Base-by-base conservation (phyloP, 768 basidiomycete genomes). In the Suillus subluteus region DNA sequence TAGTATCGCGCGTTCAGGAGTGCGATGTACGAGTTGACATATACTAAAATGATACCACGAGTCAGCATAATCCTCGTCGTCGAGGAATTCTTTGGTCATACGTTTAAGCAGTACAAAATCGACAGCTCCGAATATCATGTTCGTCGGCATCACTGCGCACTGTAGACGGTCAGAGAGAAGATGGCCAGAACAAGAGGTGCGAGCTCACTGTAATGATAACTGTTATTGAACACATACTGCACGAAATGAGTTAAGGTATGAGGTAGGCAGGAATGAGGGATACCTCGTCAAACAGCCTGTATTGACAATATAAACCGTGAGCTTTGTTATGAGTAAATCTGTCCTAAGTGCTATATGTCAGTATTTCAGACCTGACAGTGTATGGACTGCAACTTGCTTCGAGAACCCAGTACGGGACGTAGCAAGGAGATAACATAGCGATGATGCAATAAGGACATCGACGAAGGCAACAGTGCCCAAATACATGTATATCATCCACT, bases 1-100 rank as follows among this genome's bases (percentile, higher is more conserved):
- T 62, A 61, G 63, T 64, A 30, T 35, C 8, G 16, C 26, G 18
- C 63, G 26, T 64, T 64, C 21, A 64, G 18, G 13, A 62, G 37
- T 43, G 38, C 54, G 16, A 64, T 2, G 54, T 26, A 63, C 16
- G 62, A 46, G 15, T 63, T 63, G n/a, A 56, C 50, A 48, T 63
- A 59, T 21, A 64, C 63, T 64, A 21, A 21, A 58, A 21, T 6
- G 18, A 32, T 18, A 13, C 12, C 37, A 58, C 4, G 5, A 26
- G 23, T 59, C 58, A 41, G 58, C 2, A 41, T 15, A 15, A 26
- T 59, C 38, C 38, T 38, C 5, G 15, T 18, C 43, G 21, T n/a
- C n/a, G 23, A 26, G 18, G 26, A 26, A 26, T 16, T 13, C 16
- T 21, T 61, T 61, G 5, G 16, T 5, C 63, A 32, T 56, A 64